phyloP scores from a whole-genome alignment of 768 basidiomycete species.

The Saitozyma sp. region DNA sequence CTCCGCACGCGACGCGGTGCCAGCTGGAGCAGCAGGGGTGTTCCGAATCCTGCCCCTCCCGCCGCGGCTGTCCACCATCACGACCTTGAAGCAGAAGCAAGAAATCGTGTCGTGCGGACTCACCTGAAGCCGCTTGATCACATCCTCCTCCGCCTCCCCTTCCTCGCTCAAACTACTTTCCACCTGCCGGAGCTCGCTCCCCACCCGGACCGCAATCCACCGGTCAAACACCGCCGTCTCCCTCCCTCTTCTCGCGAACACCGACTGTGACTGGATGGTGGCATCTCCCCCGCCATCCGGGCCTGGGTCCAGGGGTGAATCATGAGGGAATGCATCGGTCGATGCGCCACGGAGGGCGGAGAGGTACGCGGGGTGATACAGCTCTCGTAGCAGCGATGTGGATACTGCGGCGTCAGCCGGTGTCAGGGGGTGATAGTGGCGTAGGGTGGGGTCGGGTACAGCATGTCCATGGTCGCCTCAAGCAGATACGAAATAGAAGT shows the following conservation, averaged over 20 bases:
- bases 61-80: background rate
- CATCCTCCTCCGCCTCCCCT: conserved; percentile 26
- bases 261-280: conserved; percentile 3
- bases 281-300: background rate
- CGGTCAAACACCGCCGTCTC: conserved; percentile 43
- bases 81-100: no score
- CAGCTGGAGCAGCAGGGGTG: no score
- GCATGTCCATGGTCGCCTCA: background rate
- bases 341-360: conserved; percentile 17
- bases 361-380: conserved; percentile 19
- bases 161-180: conserved; percentile 39
- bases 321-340: conserved; percentile 34
- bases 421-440: background rate
- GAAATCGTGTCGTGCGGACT: background rate
- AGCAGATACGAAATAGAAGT: no score
- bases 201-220: conserved; percentile 39
- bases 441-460: background rate
- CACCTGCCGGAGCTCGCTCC: conserved; percentile 30
- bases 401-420: conserved; percentile 19
- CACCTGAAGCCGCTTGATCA: conserved; percentile 38
- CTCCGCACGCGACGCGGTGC: no score
- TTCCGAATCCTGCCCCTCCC: background rate
- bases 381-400: conserved; percentile 28
- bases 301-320: conserved; percentile 10
- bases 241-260: conserved; percentile 16